Base-by-base conservation (phyloP, 495 filamentous ascomycete genomes). In the Hypoxylon fragiforme region DNA sequence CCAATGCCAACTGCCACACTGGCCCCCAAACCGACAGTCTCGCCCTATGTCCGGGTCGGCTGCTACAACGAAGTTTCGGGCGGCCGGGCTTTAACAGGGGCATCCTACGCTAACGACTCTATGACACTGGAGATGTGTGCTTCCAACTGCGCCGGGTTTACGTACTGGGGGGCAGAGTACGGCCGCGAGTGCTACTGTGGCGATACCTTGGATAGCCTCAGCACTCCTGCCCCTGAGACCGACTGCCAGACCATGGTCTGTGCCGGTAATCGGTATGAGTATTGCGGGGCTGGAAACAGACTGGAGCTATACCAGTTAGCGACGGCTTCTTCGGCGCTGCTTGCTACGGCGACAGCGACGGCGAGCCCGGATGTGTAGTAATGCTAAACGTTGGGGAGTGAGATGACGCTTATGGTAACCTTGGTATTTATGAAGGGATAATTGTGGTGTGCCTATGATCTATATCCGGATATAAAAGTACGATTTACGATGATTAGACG, bases 11-110 rank as follows among this genome's bases (percentile, higher is more conserved):
- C 71, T 21, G 52, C 64, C 12, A 70, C 70, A 1, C 39, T 67
- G 18, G 64, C 68, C 1, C 61, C 67, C n/a, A 64, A 65, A 21
- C 66, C 73, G 3, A 75, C 73, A 1, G 64, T 57, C 2, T 68
- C 66, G 0, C 57, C 69, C 2, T 70, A 63, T 11, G 42, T 59
- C 19, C 61, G 57, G 11, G 54, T 73, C 19, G 67, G 68, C 37
- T 82, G 79, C 68, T 77, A 70, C 49, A 77, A 70, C 34, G 79
- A 82, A 57, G 57, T 72, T 0, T 49, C 63, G 11, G 64, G 63
- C 12, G 65, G 55, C 11, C 71, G 77, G 13, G 75, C 77, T 13
- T 63, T 79, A 3, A 55, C 54, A n/a, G 73, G 62, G 7, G 65
- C 62, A 1, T 31, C 60, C 1, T 65, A 63, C 12, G 57, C 65